A percentile compares a stretch with the other conserved stretches of the same genome.
Evolutionary conservation across 495 filamentous ascomycete genomes (phyloP).

Genomic region (Xylona heveae): DNA sequence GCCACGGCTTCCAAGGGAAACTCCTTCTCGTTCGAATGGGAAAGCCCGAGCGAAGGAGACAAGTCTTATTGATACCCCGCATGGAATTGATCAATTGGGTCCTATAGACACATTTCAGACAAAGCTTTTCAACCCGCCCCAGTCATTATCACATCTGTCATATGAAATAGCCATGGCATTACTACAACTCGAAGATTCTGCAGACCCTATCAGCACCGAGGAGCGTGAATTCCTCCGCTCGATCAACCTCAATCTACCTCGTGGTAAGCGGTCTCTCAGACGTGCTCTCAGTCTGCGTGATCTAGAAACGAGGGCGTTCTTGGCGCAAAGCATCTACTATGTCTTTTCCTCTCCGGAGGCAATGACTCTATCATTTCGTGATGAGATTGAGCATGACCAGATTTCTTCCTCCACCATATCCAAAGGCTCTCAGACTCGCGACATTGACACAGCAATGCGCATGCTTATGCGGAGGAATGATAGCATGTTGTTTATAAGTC

Average conservation of each 20-base stretch:
- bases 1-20: background rate
- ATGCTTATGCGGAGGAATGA: slow-evolving; percentile 9
- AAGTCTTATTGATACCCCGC: background rate
- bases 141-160: slow-evolving; percentile 23
- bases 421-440: slow-evolving; percentile 14
- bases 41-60: background rate
- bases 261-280: too few species aligned
- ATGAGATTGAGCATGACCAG: slow-evolving; percentile 10
- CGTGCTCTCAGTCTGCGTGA: too few species aligned
- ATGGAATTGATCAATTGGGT: background rate
- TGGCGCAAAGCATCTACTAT: slow-evolving; percentile 55
- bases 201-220: background rate
- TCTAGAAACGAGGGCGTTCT: slow-evolving; percentile 29
- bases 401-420: background rate
- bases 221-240: slow-evolving; percentile 1
- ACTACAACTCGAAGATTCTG: slow-evolving; percentile 10
- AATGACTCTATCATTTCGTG: slow-evolving; percentile 41
- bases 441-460: slow-evolving; percentile 15
- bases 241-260: background rate
- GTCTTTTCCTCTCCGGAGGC: slow-evolving; percentile 44
- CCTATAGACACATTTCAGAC: too few species aligned
- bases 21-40: background rate
- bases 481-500: slow-evolving; percentile 44
- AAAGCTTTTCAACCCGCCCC: slow-evolving; percentile 6
- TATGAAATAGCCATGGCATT: slow-evolving; percentile 17